Percentiles rank a stretch among this genome's conserved stretches.
Evolutionary conservation across 345 rosid species (phyloP).

Genomic region (Acer negundo): DNA sequence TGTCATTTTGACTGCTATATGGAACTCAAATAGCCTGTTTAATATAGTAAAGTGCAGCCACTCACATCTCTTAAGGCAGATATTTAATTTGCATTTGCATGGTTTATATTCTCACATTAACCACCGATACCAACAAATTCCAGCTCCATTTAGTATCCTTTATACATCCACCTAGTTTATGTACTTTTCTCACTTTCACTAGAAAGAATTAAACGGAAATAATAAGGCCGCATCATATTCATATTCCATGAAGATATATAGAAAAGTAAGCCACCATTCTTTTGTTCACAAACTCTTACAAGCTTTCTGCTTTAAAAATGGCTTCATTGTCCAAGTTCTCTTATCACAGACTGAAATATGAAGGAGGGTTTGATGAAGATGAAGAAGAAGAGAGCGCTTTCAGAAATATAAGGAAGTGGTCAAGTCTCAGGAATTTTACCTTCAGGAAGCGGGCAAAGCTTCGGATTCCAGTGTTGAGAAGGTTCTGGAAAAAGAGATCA

Average conservation of each 20-base stretch:
- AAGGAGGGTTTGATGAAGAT: slow-evolving; percentile 17
- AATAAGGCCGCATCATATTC: too few relatives aligned
- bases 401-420: slow-evolving; percentile 15
- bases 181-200: not conserved
- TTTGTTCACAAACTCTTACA: not conserved
- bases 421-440: slow-evolving; percentile 10
- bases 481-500: slow-evolving; percentile 27
- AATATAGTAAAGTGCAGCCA: too few relatives aligned
- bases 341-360: slow-evolving; percentile 28
- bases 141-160: slow-evolving; percentile 19
- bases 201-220: not conserved
- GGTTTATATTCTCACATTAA: not conserved
- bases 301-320: slow-evolving; percentile 15
- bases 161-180: slow-evolving; percentile 14
- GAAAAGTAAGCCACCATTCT: slow-evolving; percentile 6
- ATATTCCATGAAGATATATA: too few relatives aligned
- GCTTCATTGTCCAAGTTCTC: slow-evolving; percentile 21
- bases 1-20: too few relatives aligned
- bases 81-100: too few relatives aligned
- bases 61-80: too few relatives aligned
- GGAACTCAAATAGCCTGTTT: too few relatives aligned
- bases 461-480: slow-evolving; percentile 25
- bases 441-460: slow-evolving; percentile 25
- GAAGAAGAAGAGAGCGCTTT: slow-evolving; percentile 18
- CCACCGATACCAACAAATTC: slow-evolving; percentile 27